Conservation (phyloP, 2,329 filamentous ascomycete genomes). For the Lachnellula subtilissima region DNA sequence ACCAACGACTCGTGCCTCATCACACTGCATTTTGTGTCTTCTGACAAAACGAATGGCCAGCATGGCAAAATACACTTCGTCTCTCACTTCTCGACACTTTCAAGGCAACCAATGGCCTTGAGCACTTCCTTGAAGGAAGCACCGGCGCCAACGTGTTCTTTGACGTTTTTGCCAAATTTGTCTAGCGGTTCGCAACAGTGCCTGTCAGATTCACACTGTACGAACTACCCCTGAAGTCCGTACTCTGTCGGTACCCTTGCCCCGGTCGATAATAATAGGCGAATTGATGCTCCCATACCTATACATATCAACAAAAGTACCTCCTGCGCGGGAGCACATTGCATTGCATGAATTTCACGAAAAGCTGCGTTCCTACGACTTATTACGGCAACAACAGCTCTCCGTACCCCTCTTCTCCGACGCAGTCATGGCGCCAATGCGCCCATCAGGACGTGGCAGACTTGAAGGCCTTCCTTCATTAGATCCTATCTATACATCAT, state of each 20-base stretch:
- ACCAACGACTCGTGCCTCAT: not conserved
- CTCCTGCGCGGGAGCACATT: not conserved
- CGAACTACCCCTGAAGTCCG: not conserved
- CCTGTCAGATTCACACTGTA: not conserved
- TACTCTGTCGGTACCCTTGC: not conserved
- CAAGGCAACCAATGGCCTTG: not conserved
- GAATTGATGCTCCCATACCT: not conserved
- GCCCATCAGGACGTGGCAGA: not conserved
- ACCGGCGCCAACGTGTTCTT: not conserved
- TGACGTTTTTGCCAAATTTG: not conserved
- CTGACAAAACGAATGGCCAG: not conserved
- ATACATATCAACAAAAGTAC: not conserved
- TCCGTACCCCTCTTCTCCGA: not conserved
- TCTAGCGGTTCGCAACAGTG: not conserved
- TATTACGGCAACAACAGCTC: not conserved
- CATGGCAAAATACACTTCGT: not conserved
- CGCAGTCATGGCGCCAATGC: not conserved
- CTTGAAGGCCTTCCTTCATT: not conserved
- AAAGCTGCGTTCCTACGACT: not conserved
- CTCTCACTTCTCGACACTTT: not conserved
- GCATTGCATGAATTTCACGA: not conserved
- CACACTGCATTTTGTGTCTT: not conserved
- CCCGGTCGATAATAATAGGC: not conserved
- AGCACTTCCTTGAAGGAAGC: not conserved
- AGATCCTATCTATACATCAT: constrained; percentile 14